Base-by-base conservation (phyloP, 1,139 yeast genomes). In the Pichia norvegensis region DNA sequence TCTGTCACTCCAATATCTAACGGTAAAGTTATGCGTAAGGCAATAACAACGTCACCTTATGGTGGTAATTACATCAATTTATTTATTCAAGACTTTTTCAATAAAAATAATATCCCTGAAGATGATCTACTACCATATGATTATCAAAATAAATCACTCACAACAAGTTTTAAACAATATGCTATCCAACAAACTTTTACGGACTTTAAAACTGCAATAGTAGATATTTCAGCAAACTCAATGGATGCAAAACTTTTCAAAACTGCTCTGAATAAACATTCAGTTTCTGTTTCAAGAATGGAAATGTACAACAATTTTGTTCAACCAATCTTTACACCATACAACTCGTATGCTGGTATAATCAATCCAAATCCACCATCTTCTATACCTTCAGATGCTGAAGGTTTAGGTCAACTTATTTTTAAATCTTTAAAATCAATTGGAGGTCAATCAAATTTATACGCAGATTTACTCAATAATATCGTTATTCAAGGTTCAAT, bases 31-130 rank as follows among this genome's bases (percentile, higher is more conserved):
- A 74, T 81, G 46, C 67, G 70, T 50, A 81, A 80, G 57, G 79
- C 83, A 42, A 69, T 79, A 9, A 67, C 72, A 50, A 80, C 74
- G 61, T 73, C 82, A 16, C 76, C 74, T 55, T 81, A 72, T 59
- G 88, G 82, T 9, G 92, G 92, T 10, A 84, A 82, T 58, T 84
- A 78, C 62, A 62, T 79, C 47, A 81, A 79, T 60, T 68, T 77
- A 47, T 81, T 80, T 58, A 64, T 69, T 1, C 59, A 73, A 53
- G 63, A 72, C 58, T 70, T 62, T 51, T 66, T 74, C 23, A 51
- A 60, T 29, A 37, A 45, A 20, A 38, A 38, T 19, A 44, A 39
- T 13, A 52, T 60, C 7, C 60, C 66, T 45, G 63, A 65, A 13
- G 42, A 47, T n/a, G 61, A 55, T 36, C 47, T 63, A 20, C 33